Evolutionary conservation across 108 stramenopile species (phyloP), one percentile per base, ranked within the genome.

Genomic region (Skeletonema potamos): DNA sequence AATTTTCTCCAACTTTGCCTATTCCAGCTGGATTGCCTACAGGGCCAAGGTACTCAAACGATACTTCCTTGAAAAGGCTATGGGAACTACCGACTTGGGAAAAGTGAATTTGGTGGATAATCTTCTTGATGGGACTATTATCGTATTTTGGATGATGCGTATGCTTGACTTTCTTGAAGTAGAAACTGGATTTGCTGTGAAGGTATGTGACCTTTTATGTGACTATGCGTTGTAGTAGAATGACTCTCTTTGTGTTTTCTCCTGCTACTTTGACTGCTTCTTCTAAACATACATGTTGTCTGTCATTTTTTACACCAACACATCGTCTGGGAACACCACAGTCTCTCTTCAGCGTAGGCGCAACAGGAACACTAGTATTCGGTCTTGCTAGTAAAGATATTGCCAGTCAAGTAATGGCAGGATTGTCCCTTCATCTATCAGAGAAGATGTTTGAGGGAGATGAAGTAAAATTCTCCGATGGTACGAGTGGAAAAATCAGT

Each of bases 371-470:
- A 18, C 48, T 79, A 26, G 60, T 84, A 54, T 74, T 90, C 34
- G 66, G 79, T 51, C 44, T 90, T 36, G 89, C 89, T 6, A 77
- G 81, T 12, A 82, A 87, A 67, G 89, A 82, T 54, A 64, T 90
- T 18, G 83, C 81, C 34, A 58, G 70, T 37, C 79, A 90, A 58
- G 1, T 89, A 13, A 65, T 92, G 26, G 76, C 77, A 77, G 91
- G 89, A 11, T 37, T 92, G 24, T 59, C 81, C 15, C 74, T 89
- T 56, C 71, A 84, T 15, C 46, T 84, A 17, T 77, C 77, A 18
- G 81, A 89, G 33, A 81, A 85, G 54, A 72, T 88, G 60, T 85
- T 78, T 65, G 87, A 82, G 63, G 91, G 88, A 15, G 91, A 92
- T 67, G 56, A 61, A 13, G 74, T 80, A 24, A 60, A 69, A 4